Conservation (phyloP, 306 rosid species). For the Gleditsia sinensis region DNA sequence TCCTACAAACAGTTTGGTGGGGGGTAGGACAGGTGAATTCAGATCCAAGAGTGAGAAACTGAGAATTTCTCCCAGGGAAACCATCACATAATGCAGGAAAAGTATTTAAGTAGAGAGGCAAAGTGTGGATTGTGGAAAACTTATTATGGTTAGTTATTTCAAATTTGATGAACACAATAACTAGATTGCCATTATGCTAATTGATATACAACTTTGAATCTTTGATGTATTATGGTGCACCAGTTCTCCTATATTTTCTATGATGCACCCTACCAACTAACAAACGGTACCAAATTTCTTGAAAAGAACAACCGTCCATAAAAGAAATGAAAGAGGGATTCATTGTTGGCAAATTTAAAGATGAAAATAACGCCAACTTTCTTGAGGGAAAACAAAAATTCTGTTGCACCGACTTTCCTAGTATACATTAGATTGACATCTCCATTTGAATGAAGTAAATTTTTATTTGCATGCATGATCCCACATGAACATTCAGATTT, state of each 20-base stretch:
- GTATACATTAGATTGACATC: background rate
- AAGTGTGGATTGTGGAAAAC: conserved; percentile 1
- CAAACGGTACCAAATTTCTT: background rate
- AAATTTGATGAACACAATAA: background rate
- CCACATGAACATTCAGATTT: background rate
- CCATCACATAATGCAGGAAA: background rate
- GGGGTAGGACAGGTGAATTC: too few relatives aligned
- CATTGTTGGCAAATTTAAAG: background rate
- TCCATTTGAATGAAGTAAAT: conserved; percentile 1
- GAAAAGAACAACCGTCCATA: background rate
- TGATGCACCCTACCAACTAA: background rate
- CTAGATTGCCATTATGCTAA: background rate
- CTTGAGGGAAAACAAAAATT: background rate
- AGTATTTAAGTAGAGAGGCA: background rate
- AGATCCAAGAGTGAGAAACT: background rate
- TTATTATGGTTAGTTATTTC: background rate
- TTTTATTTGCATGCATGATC: background rate
- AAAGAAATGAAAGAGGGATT: background rate
- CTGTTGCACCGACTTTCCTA: background rate
- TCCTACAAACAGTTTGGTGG: background rate
- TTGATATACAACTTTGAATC: background rate
- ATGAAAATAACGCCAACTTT: background rate
- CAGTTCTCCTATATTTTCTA: background rate
- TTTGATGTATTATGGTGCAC: background rate
- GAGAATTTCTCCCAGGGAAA: background rate